phyloP scores from a whole-genome alignment of 805 yeast species.

The Jamesozyma piceae region DNA sequence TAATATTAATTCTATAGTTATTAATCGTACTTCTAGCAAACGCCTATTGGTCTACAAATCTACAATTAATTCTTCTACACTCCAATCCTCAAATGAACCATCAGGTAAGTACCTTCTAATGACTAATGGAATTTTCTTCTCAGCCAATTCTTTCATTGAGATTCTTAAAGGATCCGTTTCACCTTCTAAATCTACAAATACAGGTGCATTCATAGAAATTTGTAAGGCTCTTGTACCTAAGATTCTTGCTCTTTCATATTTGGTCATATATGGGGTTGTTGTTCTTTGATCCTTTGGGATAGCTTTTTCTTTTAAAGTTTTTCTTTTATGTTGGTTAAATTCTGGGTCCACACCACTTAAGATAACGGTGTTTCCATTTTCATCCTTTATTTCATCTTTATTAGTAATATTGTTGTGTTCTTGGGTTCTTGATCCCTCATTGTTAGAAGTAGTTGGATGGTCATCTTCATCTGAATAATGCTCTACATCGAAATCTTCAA shows the following conservation, averaged over 20 bases:
- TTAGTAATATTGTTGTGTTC: slow-evolving; percentile 28
- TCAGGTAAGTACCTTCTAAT: slow-evolving; percentile 95
- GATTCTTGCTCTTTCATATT: slow-evolving; percentile 95
- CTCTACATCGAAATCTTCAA: slow-evolving; percentile 77
- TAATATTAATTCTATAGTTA: not conserved
- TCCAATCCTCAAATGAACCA: slow-evolving; percentile 97
- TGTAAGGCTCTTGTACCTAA: slow-evolving; percentile 96
- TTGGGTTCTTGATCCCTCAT: slow-evolving; percentile 25
- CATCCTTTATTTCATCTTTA: slow-evolving; percentile 35
- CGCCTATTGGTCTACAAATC: slow-evolving; percentile 43
- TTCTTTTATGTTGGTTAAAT: slow-evolving; percentile 37
- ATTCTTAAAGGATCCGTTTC: slow-evolving; percentile 98
- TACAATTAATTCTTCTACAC: slow-evolving; percentile 92
- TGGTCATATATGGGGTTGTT: slow-evolving; percentile 98
- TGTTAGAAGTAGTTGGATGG: slow-evolving; percentile 26
- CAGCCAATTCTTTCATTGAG: slow-evolving; percentile 93
- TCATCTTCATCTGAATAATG: slow-evolving; percentile 70
- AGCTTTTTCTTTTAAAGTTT: slow-evolving; percentile 70
- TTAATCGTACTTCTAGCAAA: not conserved
- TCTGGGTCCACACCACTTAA: slow-evolving; percentile 60
- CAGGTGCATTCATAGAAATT: slow-evolving; percentile 97
- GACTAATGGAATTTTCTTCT: slow-evolving; percentile 88
- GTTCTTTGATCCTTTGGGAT: slow-evolving; percentile 81
- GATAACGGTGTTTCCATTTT: slow-evolving; percentile 64
- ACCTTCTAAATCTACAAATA: slow-evolving; percentile 94